Base-by-base conservation (phyloP, 306 rosid species). In the Echinosophora koreensis region DNA sequence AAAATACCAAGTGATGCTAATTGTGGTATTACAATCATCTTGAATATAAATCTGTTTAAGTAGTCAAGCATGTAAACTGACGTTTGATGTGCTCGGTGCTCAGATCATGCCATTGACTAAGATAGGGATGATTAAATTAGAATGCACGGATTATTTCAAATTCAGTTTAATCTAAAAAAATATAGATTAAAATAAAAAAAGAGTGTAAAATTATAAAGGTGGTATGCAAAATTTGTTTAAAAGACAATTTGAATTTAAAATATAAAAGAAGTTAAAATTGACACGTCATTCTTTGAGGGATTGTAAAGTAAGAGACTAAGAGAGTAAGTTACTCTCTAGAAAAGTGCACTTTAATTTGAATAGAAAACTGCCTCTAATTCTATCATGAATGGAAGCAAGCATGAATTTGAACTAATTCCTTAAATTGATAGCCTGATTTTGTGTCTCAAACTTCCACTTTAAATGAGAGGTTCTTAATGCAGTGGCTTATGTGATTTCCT, bases 401-500 rank as follows among this genome's bases (percentile, higher is more conserved):
- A n/a, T 50, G 35, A 17, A 50, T 10, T 72, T 80, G 61, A 57
- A 35, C 34, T 34, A 22, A 32, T 44, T 1, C 37, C 44, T 9
- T 2, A 27, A 10, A 49, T 28, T 55, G 56, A 10, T 59, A 14
- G 16, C 67, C 50, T 75, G 27, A 62, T 62, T 55, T 16, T 60
- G 75, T 54, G 5, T 39, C 22, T 49, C 15, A 10, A 3, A 18
- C 39, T 55, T 14, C 47, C 41, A 38, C 11, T 78, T 22, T 58
- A 14, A 44, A 50, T 59, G 13, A n/a, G n/a, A n/a, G n/a, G n/a
- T n/a, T n/a, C n/a, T n/a, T n/a, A n/a, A 59, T 52, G 42, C 9
- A n/a, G 49, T 65, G 68, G 46, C 35, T 60, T 13, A 18, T 57
- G 49, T 58, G 76, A n/a, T 52, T 59, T 59, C 58, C 2, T 59